Evolutionary conservation across 2,329 filamentous ascomycete genomes (phyloP).

Genomic region (Coniella lustricola): DNA sequence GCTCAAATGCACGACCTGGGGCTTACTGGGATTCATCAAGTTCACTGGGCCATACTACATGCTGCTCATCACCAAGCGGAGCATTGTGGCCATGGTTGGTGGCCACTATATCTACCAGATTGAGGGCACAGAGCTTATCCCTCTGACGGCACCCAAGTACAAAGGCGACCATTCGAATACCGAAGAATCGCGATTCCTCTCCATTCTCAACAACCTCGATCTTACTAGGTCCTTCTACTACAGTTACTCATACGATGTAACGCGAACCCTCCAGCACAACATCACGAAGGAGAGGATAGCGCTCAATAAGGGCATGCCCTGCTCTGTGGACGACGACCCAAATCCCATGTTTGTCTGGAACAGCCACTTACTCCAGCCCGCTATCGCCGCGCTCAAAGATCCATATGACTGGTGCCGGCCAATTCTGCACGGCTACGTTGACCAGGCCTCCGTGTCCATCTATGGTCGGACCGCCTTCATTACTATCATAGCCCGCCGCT

Average conservation of each 20-base stretch:
- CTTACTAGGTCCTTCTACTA: conserved; percentile 92
- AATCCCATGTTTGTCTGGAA: conserved; percentile 99
- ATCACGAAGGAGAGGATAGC: conserved; percentile 72
- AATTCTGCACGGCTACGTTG: conserved; percentile 92
- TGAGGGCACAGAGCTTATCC: conserved; percentile 86
- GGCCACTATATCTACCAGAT: conserved; percentile 95
- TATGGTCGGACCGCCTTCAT: conserved; percentile 88
- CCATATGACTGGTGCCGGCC: conserved; percentile 94
- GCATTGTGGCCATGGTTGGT: conserved; percentile 90
- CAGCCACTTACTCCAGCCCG: conserved; percentile 75
- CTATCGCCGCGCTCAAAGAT: conserved; percentile 61
- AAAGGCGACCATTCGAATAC: conserved; percentile 73
- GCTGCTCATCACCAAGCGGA: conserved; percentile 92
- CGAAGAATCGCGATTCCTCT: conserved; percentile 83
- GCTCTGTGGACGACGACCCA: conserved; percentile 56
- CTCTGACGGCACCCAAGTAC: conserved; percentile 69
- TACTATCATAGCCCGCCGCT: conserved; percentile 86
- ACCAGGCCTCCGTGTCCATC: conserved; percentile 77
- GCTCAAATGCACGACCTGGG: conserved; percentile 86
- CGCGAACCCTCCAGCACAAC: conserved; percentile 84
- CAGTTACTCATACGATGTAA: conserved; percentile 97
- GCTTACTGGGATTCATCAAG: conserved; percentile 85
- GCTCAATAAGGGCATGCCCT: conserved; percentile 56
- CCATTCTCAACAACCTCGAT: conserved; percentile 86
- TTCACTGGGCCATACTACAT: conserved; percentile 98